Conservation (phyloP, 352 stramenopile species). For the Phytophthora crassamura region DNA sequence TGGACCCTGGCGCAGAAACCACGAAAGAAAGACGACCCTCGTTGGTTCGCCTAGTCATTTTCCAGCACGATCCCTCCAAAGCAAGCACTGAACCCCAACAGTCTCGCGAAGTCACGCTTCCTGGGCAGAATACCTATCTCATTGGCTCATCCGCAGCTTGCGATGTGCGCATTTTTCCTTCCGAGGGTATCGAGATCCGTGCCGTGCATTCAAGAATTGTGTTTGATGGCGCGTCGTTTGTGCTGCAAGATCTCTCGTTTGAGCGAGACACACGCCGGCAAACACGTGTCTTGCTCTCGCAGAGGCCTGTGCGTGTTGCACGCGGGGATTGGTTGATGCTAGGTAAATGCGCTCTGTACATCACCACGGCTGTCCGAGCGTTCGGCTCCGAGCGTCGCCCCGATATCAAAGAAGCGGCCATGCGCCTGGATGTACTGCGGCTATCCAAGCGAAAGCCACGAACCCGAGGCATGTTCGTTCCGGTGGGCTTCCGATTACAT, state of each 20-base stretch:
- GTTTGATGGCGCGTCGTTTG: constrained; percentile 71
- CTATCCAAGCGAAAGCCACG: constrained; percentile 69
- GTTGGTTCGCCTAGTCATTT: constrained; percentile 29
- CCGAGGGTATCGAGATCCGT: constrained; percentile 47
- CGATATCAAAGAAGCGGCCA: constrained; percentile 71
- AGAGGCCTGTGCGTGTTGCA: constrained; percentile 51
- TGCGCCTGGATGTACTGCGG: constrained; percentile 69
- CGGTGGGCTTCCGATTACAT: constrained; percentile 61
- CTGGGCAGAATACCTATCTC: constrained; percentile 45
- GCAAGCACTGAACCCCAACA: constrained; percentile 12
- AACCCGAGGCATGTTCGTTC: constrained; percentile 51
- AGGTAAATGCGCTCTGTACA: constrained; percentile 56
- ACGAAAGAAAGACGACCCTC: background rate
- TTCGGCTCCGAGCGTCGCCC: constrained; percentile 64
- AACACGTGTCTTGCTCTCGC: constrained; percentile 57
- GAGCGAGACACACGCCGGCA: constrained; percentile 59
- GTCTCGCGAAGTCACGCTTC: constrained; percentile 23
- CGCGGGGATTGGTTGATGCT: constrained; percentile 69
- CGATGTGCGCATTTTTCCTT: constrained; percentile 56
- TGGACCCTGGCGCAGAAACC: background rate
- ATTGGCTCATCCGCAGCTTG: constrained; percentile 67
- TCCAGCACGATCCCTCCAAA: constrained; percentile 30
- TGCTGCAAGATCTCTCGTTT: constrained; percentile 78
- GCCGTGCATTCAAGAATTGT: constrained; percentile 65
- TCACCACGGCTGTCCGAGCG: constrained; percentile 55